phyloP scores from a whole-genome alignment of 768 basidiomycete genomes.

The Rhodosporidiobolus sp. region DNA sequence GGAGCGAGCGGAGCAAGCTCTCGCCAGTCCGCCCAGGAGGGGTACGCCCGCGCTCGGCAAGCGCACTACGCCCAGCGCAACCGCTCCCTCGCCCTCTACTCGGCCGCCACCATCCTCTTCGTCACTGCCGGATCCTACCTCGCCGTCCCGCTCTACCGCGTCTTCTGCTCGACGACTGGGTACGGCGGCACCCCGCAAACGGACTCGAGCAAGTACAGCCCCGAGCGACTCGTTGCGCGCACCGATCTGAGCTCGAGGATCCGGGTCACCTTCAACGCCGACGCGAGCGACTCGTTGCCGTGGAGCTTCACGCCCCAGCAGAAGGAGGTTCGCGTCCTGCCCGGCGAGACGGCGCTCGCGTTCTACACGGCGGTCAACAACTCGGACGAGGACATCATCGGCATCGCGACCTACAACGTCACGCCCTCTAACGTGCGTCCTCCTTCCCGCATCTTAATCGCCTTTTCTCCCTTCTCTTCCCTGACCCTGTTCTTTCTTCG shows the following conservation, averaged over 20 bases:
- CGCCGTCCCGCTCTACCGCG: constrained; percentile 92
- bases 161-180: constrained; percentile 96
- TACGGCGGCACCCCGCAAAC: constrained; percentile 93
- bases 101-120: constrained; percentile 71
- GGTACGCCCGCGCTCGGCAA: constrained; percentile 9
- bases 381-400: constrained; percentile 82
- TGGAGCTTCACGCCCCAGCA: constrained; percentile 93
- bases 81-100: constrained; percentile 75
- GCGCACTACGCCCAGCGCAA: constrained; percentile 51
- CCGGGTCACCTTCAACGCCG: constrained; percentile 93
- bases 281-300: constrained; percentile 78
- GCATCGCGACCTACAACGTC: constrained; percentile 98
- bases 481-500: not conserved
- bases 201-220: constrained; percentile 59
- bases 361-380: constrained; percentile 92
- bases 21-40: not conserved
- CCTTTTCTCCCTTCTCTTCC: not conserved
- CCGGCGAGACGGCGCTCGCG: constrained; percentile 91
- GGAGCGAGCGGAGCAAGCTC: not conserved
- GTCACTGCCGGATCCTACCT: constrained; percentile 89
- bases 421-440: constrained; percentile 84
- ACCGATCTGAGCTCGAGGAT: constrained; percentile 57
- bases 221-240: constrained; percentile 77
- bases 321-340: constrained; percentile 80
- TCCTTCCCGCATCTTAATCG: not conserved